Base-by-base conservation (phyloP, 495 filamentous ascomycete species). In the Astrothelium macrocarpum region DNA sequence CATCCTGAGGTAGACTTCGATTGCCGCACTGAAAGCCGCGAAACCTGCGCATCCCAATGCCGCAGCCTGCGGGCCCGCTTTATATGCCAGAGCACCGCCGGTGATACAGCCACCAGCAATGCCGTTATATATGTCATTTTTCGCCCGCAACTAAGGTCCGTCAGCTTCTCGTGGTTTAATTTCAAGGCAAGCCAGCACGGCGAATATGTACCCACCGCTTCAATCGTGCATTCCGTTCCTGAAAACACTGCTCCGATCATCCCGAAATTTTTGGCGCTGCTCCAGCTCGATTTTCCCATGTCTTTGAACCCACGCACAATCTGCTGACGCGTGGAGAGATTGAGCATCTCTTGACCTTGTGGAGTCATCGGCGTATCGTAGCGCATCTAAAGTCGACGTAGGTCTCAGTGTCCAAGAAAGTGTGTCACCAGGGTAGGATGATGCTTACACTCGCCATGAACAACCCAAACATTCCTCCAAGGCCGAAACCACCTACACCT, bases 181-280 rank as follows among this genome's bases (percentile, higher is more conserved):
- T 49, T 23, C 20, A 9, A 5, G 20, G 5, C n/a, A 2, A 2
- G 5, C 49, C 10, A 56, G 3, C 12, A 4, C 25, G 25, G 20
- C 5, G 3, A 32, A 53, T n/a, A 25, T 25, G 56, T 60, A 42
- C 25, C 9, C 14, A 84, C 78, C 0, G 90, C 92, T 73, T 97
- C 95, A 65, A 98, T 92, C 61, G 88, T 90, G 78, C 94, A 98
- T 78, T 98, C 94, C 14, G 92, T 95, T 26, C 94, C 95, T 18
- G 84, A 80, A 77, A 93, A 98, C 10, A 97, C 81, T 0, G 90
- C 88, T 59, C 94, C 94, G 53, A 98, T 87, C 53, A 88, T 83
- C 29, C 89, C 95, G 76, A 98, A 98, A 75, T 96, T 97, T 78
- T 95, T 95, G 20, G 91, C 94, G 5, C 87, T 89, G 70, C 86